Evolutionary conservation across 1,139 yeast genomes (phyloP).

Genomic region (Kurtzmaniella natalensis): DNA sequence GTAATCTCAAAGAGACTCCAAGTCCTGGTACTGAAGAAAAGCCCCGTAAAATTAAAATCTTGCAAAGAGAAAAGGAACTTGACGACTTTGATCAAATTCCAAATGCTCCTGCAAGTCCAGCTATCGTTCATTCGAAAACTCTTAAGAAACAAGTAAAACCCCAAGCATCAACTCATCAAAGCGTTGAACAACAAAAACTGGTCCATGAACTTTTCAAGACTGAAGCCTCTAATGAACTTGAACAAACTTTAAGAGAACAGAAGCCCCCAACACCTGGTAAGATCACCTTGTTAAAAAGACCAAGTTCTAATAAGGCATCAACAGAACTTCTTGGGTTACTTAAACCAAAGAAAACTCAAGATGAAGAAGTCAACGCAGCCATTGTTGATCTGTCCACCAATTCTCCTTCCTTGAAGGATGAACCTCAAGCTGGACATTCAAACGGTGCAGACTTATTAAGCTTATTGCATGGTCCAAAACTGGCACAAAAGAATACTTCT

Average conservation of each 20-base stretch:
- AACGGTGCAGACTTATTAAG: neutral
- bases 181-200: slow-evolving; percentile 5
- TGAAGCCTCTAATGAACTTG: slow-evolving; percentile 27
- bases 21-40: slow-evolving; percentile 3
- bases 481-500: neutral
- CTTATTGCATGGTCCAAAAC: neutral
- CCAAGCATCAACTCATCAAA: neutral
- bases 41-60: slow-evolving; percentile 9
- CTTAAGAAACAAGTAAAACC: slow-evolving; percentile 1
- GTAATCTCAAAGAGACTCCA: slow-evolving; percentile 8
- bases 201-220: slow-evolving; percentile 2
- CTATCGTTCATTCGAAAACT: neutral
- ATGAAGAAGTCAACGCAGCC: too few species aligned
- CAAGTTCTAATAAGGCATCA: slow-evolving; percentile 14
- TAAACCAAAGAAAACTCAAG: slow-evolving; percentile 7
- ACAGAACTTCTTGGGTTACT: slow-evolving; percentile 21
- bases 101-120: neutral
- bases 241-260: slow-evolving; percentile 17
- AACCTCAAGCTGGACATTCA: too few species aligned
- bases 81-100: too few species aligned
- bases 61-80: slow-evolving; percentile 7
- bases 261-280: slow-evolving; percentile 18
- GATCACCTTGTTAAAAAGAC: slow-evolving; percentile 28
- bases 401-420: too few species aligned
- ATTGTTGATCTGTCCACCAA: too few species aligned